Evolutionary conservation across 2,329 filamentous ascomycete species (phyloP), one percentile per base, ranked within the genome.

Genomic region (Xylariales sp.): DNA sequence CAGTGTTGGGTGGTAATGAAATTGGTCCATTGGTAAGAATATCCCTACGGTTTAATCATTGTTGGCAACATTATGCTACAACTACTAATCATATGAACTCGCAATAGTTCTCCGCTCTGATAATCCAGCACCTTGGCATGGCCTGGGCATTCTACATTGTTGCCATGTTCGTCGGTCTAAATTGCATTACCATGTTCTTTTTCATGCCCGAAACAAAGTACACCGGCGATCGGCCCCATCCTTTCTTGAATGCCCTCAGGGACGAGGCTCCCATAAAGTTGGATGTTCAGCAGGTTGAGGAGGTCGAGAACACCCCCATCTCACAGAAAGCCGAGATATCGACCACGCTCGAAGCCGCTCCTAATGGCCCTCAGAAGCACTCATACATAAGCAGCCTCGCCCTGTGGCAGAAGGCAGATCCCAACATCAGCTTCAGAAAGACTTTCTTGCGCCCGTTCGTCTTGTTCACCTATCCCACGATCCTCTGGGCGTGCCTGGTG

Each of bases 71-170:
- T 15, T 6, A 20, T 18, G 31, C 5, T 17, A 19, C 8, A 18
- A 5, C 11, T 21, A 24, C 19, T 33, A n/a, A 33, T 20, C 20
- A 10, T 6, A 7, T 23, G 13, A 33, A n/a, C n/a, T n/a, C n/a
- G n/a, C n/a, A n/a, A n/a, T n/a, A 33, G 31, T 43, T 60, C 18
- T 57, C 54, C 33, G 56, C 52, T 11, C 58, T 59, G 35, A 43
- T 57, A 18, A 45, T 57, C 15, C 51, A 53, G 2, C 43, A 48
- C 2, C 37, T 53, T 20, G 55, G 54, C 31, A 59, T 54, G 55
- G 44, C 52, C 20, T 60, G 56, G 56, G 49, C 55, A 40, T 58
- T 57, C 37, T 58, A 52, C 50, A 50, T 59, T 16, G 42, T 53
- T 4, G 48, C 46, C 25, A 57, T 59, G 12, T 31, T 60, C 13